phyloP scores from a whole-genome alignment of 192 early-diverging fungal species.

The Linderina pennispora region DNA sequence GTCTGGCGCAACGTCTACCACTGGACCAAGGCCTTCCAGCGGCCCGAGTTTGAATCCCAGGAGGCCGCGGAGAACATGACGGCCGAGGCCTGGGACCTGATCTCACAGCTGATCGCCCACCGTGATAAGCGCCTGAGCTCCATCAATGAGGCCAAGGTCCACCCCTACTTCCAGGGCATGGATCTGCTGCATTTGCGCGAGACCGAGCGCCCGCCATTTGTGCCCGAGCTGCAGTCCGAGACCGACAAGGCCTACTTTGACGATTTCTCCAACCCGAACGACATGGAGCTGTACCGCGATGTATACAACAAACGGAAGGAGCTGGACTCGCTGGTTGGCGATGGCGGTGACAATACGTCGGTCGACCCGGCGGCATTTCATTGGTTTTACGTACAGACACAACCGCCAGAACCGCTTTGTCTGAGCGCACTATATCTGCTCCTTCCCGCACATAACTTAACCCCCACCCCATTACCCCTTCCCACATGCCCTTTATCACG shows the following conservation, averaged over 20 bases:
- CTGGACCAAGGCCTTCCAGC: slow-evolving; percentile 67
- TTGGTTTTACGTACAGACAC: slow-evolving; percentile 73
- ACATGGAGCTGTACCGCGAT: slow-evolving; percentile 56
- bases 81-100: slow-evolving; percentile 72
- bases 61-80: slow-evolving; percentile 75
- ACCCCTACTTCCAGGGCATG: slow-evolving; percentile 56
- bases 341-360: slow-evolving; percentile 31
- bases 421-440: too few species aligned
- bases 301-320: slow-evolving; percentile 52
- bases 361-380: slow-evolving; percentile 78
- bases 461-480: not conserved
- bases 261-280: slow-evolving; percentile 59
- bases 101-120: slow-evolving; percentile 53
- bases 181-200: slow-evolving; percentile 53
- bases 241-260: slow-evolving; percentile 85
- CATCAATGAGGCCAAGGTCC: slow-evolving; percentile 50
- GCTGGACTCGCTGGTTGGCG: slow-evolving; percentile 32
- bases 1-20: slow-evolving; percentile 85
- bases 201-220: slow-evolving; percentile 65
- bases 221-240: slow-evolving; percentile 63
- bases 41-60: slow-evolving; percentile 70
- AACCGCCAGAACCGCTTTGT: slow-evolving; percentile 37
- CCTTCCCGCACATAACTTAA: too few species aligned
- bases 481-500: too few species aligned
- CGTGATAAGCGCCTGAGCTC: slow-evolving; percentile 47